phyloP scores from a whole-genome alignment of 495 filamentous ascomycete species.

The Parathielavia hyrcaniae region DNA sequence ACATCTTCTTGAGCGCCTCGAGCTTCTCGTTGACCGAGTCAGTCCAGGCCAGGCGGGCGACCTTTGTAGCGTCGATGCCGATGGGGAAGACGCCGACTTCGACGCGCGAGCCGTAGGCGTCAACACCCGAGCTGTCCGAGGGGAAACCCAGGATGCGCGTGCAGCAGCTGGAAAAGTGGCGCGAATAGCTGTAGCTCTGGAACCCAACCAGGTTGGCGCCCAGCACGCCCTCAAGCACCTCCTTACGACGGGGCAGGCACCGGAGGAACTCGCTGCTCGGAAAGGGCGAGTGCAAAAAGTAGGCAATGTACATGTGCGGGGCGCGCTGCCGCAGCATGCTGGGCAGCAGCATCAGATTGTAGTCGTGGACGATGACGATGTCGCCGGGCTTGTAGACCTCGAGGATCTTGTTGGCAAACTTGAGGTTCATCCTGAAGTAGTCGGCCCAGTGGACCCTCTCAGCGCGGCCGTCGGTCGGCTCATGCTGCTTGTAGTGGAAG shows the following conservation, averaged over 20 bases:
- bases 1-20: conserved; percentile 61
- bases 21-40: conserved; percentile 61
- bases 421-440: conserved; percentile 78
- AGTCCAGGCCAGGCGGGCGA: conserved; percentile 64
- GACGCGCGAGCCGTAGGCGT: conserved; percentile 81
- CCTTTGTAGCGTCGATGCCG: conserved; percentile 71
- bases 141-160: conserved; percentile 80
- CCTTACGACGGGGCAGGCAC: conserved; percentile 77
- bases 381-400: conserved; percentile 84
- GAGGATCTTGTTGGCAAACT: conserved; percentile 80
- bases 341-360: conserved; percentile 80
- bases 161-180: conserved; percentile 88
- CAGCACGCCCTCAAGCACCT: conserved; percentile 78
- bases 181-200: conserved; percentile 86
- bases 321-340: conserved; percentile 74
- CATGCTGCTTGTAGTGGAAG: conserved; percentile 89
- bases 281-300: conserved; percentile 88
- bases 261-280: conserved; percentile 90
- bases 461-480: conserved; percentile 73
- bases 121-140: conserved; percentile 69
- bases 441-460: conserved; percentile 82
- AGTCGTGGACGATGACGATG: conserved; percentile 86
- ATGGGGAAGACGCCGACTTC: conserved; percentile 88
- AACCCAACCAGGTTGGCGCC: conserved; percentile 88
- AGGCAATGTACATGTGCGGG: conserved; percentile 80